Evolutionary conservation across 2,329 filamentous ascomycete genomes (phyloP), one percentile per base, ranked within the genome.

Genomic region (Diaporthe humulicola): DNA sequence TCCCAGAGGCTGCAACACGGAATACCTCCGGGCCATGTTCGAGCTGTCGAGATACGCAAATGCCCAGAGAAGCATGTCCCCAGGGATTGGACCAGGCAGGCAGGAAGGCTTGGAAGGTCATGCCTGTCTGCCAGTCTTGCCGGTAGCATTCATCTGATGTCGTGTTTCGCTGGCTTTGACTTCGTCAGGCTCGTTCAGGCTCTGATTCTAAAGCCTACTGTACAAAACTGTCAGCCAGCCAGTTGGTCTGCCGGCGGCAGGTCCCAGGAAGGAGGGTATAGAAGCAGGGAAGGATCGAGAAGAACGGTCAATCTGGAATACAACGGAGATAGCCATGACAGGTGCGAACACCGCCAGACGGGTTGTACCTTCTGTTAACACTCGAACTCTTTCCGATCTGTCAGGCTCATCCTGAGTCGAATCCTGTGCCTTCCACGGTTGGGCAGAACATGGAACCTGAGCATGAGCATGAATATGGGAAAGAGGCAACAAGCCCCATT

Each of bases 181-280:
- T 67, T 30, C 14, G 36, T 73, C 48, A 45, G 60, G 45, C 28
- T 50, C 61, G 40, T 15, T 50, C 61, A 38, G 64, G 33, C 42
- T 70, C 14, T 48, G 40, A n/a, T 38, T 36, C 60, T 57, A 52
- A 58, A 38, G 52, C 64, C 71, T 67, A 40, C n/a, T n/a, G n/a
- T n/a, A n/a, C 70, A 4, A 48, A 70, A 30, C 38, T 25, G 3
- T 36, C n/a, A 22, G 36, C 38, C 40, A 50, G 33, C 28, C 38
- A 64, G 28, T 17, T 19, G 40, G 8, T 38, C n/a, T 48, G 36
- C 40, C 40, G 69, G 33, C 30, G 54, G 69, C 40, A 71, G 40
- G 69, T 48, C 25, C 56, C 40, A n/a, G 33, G 56, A 40, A 22
- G 70, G 52, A 73, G 73, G 70, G 73, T 75, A 75, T 61, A 73